Evolutionary conservation across 192 early-diverging fungal species (phyloP), one percentile per base, ranked within the genome.

Genomic region (Podila minutissima): DNA sequence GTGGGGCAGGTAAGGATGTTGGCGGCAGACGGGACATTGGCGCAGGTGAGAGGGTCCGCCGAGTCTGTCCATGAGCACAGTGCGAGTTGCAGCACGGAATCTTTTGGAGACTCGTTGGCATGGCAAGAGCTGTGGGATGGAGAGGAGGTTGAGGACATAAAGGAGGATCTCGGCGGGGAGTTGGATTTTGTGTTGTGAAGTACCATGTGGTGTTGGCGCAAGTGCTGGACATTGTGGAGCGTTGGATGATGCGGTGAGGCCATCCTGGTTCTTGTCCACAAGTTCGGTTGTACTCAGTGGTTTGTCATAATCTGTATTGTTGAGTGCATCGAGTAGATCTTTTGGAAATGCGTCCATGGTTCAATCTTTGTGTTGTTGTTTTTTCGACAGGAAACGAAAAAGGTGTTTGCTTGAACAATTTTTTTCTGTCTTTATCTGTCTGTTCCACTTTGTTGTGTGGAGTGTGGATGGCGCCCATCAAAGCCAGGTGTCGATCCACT

Each of bases 131-230:
- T 68, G 64, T 4, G 20, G 22, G 35, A 72, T 51, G 1, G 75
- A 58, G n/a, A 78, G 57, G n/a, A 71, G 11, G 15, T 58, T 24
- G 31, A 78, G 32, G 29, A 67, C 20, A 8, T 26, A 8, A 29
- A 78, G 64, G 49, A 67, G 24, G 65, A 78, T 58, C 64, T 78
- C 75, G 20, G 59, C 20, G 3, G 75, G 75, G 0, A 77, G 64
- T 0, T 24, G 20, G 67, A 32, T 67, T 2, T 19, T 24, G 1
- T 26, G 13, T 13, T 22, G 10, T 38, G 38, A 26, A 7, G 11
- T 15, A 9, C 5, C n/a, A 55, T 22, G 53, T 26, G 53, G 17
- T 17, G 22, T 11, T 55, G 20, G 19, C 24, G 5, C 0, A 37
- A 11, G 6, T 55, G 53, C 22, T 55, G 53, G 20, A 24, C 1